Base-by-base conservation (phyloP, 768 basidiomycete species). In the Collybiopsis confluens region DNA sequence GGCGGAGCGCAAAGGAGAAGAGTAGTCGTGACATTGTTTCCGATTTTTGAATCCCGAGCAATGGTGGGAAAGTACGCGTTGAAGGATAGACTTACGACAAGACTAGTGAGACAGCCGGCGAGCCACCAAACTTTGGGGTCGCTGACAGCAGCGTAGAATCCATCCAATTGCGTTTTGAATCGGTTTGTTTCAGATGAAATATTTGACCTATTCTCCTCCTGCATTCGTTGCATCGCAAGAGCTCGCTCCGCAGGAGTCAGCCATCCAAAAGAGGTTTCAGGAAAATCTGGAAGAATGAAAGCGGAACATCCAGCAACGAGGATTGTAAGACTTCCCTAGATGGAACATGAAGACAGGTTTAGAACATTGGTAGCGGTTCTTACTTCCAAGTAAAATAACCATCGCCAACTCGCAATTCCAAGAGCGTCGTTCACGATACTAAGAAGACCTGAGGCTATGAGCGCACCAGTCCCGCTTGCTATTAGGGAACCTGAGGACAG, bases 391-490 rank as follows among this genome's bases (percentile, higher is more conserved):
- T n/a, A n/a, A 70, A 89, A 89, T 13, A 89, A 71, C 86, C 86
- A 86, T 79, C 85, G 73, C 90, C 90, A 93, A 0, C 86, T 86
- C 9, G 85, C 74, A 54, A 79, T 72, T 0, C 89, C 90, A 15
- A 82, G 70, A 52, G 74, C 74, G 5, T 84, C 86, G 36, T 90
- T 78, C 86, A 92, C 89, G 11, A 72, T 70, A 58, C 80, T 75
- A 16, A 92, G 77, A 49, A 92, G 88, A 1, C 80, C 85, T 27
- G 88, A 86, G 10, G 90, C 88, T 48, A 92, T 79, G 11, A 92
- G 70, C 2, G 88, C 77, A 3, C 90, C 90, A 63, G 92, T 90
- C 0, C 89, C 90, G 72, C 92, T 93, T 52, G 82, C 83, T 49
- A 91, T 82, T 26, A 92, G 72, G 60, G 77, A 82, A 18, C 90